A percentile compares a stretch with the other conserved stretches of the same genome.
Evolutionary conservation across 345 rosid genomes (phyloP).

Genomic region (Eucalyptus virginea): DNA sequence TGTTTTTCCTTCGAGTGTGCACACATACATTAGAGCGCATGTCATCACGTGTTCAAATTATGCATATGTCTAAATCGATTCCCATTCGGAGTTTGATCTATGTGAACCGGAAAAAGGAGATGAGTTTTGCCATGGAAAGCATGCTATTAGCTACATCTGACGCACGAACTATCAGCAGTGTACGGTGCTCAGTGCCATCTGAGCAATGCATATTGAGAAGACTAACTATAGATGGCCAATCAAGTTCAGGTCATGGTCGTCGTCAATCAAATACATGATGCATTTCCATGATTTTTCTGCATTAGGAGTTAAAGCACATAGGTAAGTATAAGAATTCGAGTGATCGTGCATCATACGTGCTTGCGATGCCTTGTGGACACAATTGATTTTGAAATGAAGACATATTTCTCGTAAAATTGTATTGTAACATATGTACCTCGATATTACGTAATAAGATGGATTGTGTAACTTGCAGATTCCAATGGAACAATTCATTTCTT

Average conservation of each 20-base stretch:
- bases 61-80: neutral
- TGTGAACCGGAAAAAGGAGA: neutral
- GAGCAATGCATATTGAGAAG: neutral
- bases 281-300: neutral
- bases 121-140: neutral
- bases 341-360: neutral
- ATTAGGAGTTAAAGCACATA: neutral
- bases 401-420: neutral
- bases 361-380: neutral
- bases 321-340: neutral
- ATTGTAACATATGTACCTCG: neutral
- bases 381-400: neutral
- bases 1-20: neutral
- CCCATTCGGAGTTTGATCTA: neutral
- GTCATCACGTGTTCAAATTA: neutral
- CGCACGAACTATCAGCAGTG: neutral
- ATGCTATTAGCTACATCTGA: neutral
- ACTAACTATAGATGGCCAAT: neutral
- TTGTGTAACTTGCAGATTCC: neutral
- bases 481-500: neutral
- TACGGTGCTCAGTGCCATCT: neutral
- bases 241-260: neutral
- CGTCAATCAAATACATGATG: neutral
- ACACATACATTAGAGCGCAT: neutral
- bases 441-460: neutral